Percentiles rank a stretch among this genome's conserved stretches.
These are phyloP conservation scores for Fusarium coffeatum DNA, from an alignment of 2,329 filamentous ascomycete species.

Conservation along the genomic window DNA sequence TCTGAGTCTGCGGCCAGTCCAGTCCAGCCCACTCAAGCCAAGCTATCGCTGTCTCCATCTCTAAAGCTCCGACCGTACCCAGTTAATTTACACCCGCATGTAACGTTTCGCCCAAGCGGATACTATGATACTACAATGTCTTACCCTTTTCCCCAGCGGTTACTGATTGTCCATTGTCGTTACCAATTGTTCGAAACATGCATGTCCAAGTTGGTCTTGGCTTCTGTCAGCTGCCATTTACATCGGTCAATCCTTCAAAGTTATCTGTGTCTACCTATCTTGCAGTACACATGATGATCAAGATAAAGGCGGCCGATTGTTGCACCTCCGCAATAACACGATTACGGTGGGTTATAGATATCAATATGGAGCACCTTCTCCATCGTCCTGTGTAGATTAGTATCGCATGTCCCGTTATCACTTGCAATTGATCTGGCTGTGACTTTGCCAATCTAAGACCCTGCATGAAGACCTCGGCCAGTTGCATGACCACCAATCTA, in stretches of 20 bases:
- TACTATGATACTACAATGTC: conserved; percentile 13
- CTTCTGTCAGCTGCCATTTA: conserved; percentile 1
- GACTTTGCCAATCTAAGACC: conserved; percentile 1
- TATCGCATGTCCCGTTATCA: not conserved
- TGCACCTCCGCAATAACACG: not conserved
- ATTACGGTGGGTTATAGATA: conserved; percentile 2
- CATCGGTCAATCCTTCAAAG: not conserved
- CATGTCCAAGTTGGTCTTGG: conserved; percentile 1
- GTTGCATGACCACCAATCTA: conserved; percentile 5
- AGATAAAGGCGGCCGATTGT: conserved; percentile 20
- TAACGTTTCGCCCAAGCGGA: conserved; percentile 37
- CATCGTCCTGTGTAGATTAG: not conserved
- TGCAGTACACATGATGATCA: not conserved
- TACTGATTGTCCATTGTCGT: not conserved
- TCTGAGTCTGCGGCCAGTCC: not conserved
- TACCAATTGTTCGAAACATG: conserved; percentile 7
- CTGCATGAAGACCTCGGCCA: conserved; percentile 7
- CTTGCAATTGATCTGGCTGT: conserved; percentile 7
- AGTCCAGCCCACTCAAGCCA: not conserved
- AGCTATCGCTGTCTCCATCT: conserved; percentile 6
- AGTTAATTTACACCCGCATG: conserved; percentile 36
- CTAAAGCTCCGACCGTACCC: conserved; percentile 21
- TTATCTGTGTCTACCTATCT: not conserved
- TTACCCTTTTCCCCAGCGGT: conserved; percentile 7
- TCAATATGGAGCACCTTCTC: conserved; percentile 4